Evolutionary conservation across 2,329 filamentous ascomycete species (phyloP).

Genomic region (Mycosphaerella sp.): DNA sequence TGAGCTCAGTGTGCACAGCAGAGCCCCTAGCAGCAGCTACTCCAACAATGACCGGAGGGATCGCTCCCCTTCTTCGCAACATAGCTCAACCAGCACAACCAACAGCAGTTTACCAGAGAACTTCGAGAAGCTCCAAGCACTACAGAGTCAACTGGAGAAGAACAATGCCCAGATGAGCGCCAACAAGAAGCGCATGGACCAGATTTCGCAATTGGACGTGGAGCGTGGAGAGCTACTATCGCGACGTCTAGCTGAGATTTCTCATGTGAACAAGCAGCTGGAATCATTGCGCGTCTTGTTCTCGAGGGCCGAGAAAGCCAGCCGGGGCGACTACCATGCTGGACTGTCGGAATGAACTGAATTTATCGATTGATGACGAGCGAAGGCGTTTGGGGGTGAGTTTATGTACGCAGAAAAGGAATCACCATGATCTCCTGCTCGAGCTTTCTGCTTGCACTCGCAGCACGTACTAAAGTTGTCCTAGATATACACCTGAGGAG

Average conservation of each 20-base stretch:
- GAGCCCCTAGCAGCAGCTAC: constrained; percentile 6
- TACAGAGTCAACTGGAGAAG: constrained; percentile 17
- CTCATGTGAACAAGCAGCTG: constrained; percentile 18
- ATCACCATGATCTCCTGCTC: too few species aligned
- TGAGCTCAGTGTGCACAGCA: constrained; percentile 14
- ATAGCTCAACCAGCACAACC: constrained; percentile 16
- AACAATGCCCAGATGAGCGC: constrained; percentile 21
- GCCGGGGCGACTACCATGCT: constrained; percentile 14
- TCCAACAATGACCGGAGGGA: constrained; percentile 10
- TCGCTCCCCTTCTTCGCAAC: constrained; percentile 10
- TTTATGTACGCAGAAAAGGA: neutral
- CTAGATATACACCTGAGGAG: too few species aligned
- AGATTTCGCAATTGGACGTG: constrained; percentile 13
- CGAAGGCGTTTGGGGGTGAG: neutral
- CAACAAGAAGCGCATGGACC: constrained; percentile 18
- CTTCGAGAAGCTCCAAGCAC: constrained; percentile 16
- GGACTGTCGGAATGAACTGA: constrained; percentile 5
- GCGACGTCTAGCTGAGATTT: constrained; percentile 14
- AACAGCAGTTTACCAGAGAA: constrained; percentile 11
- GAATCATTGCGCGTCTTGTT: constrained; percentile 12
- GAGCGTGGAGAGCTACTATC: constrained; percentile 13
- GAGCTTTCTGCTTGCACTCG: too few species aligned
- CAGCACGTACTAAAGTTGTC: too few species aligned
- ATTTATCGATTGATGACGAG: neutral
- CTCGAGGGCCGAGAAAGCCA: constrained; percentile 16